Conservation (phyloP, 106 monocot species). For the Triglochin maritima region DNA sequence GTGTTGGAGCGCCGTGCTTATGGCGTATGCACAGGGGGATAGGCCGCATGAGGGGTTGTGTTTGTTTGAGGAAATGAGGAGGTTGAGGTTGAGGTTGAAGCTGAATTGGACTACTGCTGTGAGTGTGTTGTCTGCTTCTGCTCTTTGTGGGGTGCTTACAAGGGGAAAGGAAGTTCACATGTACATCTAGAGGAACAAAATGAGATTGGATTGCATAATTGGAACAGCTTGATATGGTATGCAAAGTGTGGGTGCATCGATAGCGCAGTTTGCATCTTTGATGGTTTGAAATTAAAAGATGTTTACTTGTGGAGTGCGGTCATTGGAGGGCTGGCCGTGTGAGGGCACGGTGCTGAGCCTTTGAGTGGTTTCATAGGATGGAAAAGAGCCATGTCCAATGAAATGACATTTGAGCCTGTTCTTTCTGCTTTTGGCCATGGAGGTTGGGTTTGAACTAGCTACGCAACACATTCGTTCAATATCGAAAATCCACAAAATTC, state of each 20-base stretch:
- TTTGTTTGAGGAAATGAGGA: slow-evolving; percentile 32
- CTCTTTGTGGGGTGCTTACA: slow-evolving; percentile 21
- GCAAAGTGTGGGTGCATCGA: slow-evolving; percentile 42
- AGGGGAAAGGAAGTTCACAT: slow-evolving; percentile 24
- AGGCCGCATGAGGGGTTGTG: slow-evolving; percentile 25
- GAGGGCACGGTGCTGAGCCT: slow-evolving; percentile 24
- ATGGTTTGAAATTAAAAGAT: slow-evolving; percentile 13
- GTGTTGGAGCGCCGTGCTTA: slow-evolving; percentile 59
- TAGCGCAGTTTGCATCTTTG: slow-evolving; percentile 16
- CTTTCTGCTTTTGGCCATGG: slow-evolving; percentile 37
- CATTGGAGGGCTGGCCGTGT: slow-evolving; percentile 30
- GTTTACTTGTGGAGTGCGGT: slow-evolving; percentile 46
- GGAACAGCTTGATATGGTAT: slow-evolving; percentile 38
- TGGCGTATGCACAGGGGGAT: slow-evolving; percentile 22
- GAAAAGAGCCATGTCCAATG: slow-evolving; percentile 22
- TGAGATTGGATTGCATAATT: slow-evolving; percentile 29
- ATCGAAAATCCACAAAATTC: slow-evolving; percentile 13
- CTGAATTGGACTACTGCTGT: slow-evolving; percentile 31
- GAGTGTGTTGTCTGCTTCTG: slow-evolving; percentile 39
- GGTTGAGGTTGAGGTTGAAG: not conserved
- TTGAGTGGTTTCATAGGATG: slow-evolving; percentile 32
- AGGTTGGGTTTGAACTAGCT: slow-evolving; percentile 17
- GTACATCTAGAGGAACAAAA: slow-evolving; percentile 33
- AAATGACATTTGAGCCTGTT: slow-evolving; percentile 39
- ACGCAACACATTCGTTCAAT: slow-evolving; percentile 24